A percentile compares a stretch with the other conserved stretches of the same genome.
Evolutionary conservation across 768 basidiomycete species (phyloP).

Genomic region (Mycena venus): DNA sequence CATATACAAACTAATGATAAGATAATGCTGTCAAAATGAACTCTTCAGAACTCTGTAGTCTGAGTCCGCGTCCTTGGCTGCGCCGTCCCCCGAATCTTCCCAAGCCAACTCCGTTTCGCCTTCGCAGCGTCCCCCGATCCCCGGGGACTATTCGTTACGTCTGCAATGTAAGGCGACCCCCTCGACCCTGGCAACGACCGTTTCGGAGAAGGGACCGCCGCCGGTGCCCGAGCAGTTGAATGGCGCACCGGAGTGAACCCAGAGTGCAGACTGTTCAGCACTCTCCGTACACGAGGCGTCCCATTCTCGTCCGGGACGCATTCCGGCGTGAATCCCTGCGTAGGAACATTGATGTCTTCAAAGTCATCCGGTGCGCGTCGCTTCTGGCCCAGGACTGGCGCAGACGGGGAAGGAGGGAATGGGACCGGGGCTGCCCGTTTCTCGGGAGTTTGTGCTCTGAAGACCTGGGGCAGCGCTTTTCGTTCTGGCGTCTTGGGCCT

Average conservation of each 20-base stretch:
- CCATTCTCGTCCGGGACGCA: constrained; percentile 58
- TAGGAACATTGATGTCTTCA: constrained; percentile 70
- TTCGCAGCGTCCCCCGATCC: constrained; percentile 53
- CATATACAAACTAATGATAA: constrained; percentile 26
- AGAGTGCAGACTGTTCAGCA: constrained; percentile 67
- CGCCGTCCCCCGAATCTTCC: constrained; percentile 71
- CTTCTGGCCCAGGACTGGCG: constrained; percentile 73
- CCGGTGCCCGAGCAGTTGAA: constrained; percentile 50
- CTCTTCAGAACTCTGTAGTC: constrained; percentile 36
- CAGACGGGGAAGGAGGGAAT: constrained; percentile 44
- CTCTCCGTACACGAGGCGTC: constrained; percentile 75
- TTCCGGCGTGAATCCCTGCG: constrained; percentile 75
- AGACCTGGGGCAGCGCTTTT: constrained; percentile 55
- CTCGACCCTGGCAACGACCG: constrained; percentile 49
- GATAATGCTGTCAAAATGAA: background rate
- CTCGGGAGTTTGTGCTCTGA: constrained; percentile 69
- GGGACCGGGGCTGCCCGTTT: constrained; percentile 40
- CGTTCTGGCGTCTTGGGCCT: constrained; percentile 70
- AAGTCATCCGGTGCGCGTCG: constrained; percentile 85
- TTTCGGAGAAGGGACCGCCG: constrained; percentile 65
- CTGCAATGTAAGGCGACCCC: constrained; percentile 58
- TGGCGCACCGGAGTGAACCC: constrained; percentile 79
- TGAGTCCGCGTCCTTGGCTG: constrained; percentile 41
- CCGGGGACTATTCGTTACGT: constrained; percentile 81
- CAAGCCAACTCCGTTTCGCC: constrained; percentile 77